Conservation (phyloP, 176 grass and related monocot species). For the Cenchrus purpureus region DNA sequence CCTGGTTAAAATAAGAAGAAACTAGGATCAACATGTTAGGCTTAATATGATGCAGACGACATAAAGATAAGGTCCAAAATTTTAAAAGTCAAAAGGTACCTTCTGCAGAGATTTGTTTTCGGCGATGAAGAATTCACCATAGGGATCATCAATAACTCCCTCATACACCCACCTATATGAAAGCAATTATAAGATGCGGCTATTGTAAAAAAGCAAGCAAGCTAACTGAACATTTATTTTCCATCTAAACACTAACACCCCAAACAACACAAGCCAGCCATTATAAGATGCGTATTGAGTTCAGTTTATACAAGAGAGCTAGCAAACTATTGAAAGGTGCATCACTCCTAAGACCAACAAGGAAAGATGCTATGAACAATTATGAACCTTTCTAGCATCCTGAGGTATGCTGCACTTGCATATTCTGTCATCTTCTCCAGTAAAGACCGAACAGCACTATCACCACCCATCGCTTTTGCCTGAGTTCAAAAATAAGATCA, state of each 20-base stretch:
- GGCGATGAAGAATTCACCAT: constrained; percentile 98
- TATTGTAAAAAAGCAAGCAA: constrained; percentile 24
- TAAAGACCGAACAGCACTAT: constrained; percentile 87
- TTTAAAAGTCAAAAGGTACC: constrained; percentile 50
- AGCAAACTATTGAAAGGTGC: constrained; percentile 4
- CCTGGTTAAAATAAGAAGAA: constrained; percentile 28
- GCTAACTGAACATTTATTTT: constrained; percentile 7
- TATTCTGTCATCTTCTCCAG: constrained; percentile 91
- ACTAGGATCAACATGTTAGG: not conserved
- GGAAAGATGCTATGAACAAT: constrained; percentile 31
- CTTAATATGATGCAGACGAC: constrained; percentile 38
- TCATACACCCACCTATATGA: constrained; percentile 96
- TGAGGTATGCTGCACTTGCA: constrained; percentile 88
- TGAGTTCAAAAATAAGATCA: constrained; percentile 46
- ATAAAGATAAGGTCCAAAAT: not conserved
- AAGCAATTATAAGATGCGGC: constrained; percentile 28
- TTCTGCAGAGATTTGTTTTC: constrained; percentile 98
- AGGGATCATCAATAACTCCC: constrained; percentile 96
- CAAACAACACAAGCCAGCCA: constrained; percentile 6
- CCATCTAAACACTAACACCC: not conserved
- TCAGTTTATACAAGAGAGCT: constrained; percentile 11
- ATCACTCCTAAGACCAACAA: not conserved
- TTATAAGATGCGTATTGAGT: constrained; percentile 1
- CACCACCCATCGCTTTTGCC: constrained; percentile 94
- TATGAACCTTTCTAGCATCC: constrained; percentile 87